Evolutionary conservation across 2,329 filamentous ascomycete genomes (phyloP), one percentile per base, ranked within the genome.

Genomic region (Epichloe gansuensis): DNA sequence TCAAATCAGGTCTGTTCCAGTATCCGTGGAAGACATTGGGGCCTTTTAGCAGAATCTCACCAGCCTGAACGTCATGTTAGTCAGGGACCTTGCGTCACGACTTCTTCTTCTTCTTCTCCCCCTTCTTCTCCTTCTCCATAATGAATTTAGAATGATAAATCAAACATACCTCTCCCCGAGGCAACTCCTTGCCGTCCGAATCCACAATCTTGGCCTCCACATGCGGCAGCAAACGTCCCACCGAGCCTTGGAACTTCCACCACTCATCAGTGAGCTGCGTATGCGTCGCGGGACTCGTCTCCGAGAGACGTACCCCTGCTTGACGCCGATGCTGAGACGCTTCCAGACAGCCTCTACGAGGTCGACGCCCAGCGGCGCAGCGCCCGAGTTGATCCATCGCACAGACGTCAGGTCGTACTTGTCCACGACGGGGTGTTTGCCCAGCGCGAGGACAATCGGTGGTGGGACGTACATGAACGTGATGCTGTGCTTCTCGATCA

Each of bases 261-360:
- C 89, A 96, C 58, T 88, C 83, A 38, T 81, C 78, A 73, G 87
- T 84, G 7, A 76, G 71, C 67, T 89, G 87, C 9, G 80, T 80
- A 59, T 89, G 84, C 0, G 87, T 87, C 0, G 82, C 85, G 0
- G 90, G 89, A 27, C 84, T 84, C 13, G 89, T 94, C 71, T 97
- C 91, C 5, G 83, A 89, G 5, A 97, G 75, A 0, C 91, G 63
- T 95, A 97, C 17, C 87, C 90, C 69, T 97, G 91, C 73, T 95
- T 96, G 55, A 95, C 81, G 2, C 84, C 84, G 21, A 94, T 75
- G 49, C 81, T 81, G 53, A 93, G 79, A 7, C 89, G 80, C 21
- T 78, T 68, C 73, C 87, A 87, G 3, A 93, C 79, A 8, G 81
- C 77, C 51, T 89, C 80, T 1, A 91, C 85, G 2, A 97, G 77